These are phyloP conservation scores for Septoria petroselini DNA, from an alignment of 2,329 filamentous ascomycete species.

Conservation along the genomic window DNA sequence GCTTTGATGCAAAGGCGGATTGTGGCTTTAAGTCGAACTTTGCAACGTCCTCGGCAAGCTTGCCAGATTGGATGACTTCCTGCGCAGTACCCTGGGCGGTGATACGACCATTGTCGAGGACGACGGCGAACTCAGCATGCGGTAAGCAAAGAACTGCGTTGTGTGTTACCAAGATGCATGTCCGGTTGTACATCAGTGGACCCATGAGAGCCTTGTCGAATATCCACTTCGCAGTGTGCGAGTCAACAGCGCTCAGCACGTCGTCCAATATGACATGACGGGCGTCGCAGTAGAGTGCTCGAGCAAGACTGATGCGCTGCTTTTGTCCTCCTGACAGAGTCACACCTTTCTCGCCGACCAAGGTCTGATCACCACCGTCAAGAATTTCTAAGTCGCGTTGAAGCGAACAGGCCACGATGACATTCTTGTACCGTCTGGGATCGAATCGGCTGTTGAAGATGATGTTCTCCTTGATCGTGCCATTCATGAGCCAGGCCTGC, in stretches of 20 bases:
- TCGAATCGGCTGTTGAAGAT: constrained; percentile 80
- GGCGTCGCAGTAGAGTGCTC: constrained; percentile 93
- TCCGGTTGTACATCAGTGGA: constrained; percentile 80
- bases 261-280: constrained; percentile 89
- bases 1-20: constrained; percentile 67
- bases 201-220: constrained; percentile 90
- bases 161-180: constrained; percentile 93
- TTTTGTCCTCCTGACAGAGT: constrained; percentile 96
- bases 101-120: constrained; percentile 83
- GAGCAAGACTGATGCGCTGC: constrained; percentile 93
- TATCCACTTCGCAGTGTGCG: constrained; percentile 97
- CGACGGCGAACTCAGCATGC: constrained; percentile 73
- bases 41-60: constrained; percentile 78
- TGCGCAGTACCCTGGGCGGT: constrained; percentile 70
- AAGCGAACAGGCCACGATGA: constrained; percentile 85
- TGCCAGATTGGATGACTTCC: constrained; percentile 80
- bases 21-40: constrained; percentile 63
- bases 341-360: constrained; percentile 96
- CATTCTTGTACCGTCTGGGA: constrained; percentile 77
- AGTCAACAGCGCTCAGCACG: constrained; percentile 93
- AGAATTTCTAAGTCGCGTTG: constrained; percentile 90
- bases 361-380: constrained; percentile 84
- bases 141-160: constrained; percentile 87
- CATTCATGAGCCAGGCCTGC: constrained; percentile 94
- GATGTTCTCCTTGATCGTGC: constrained; percentile 93